These are phyloP conservation scores for Lenzites betulinus DNA, from an alignment of 768 basidiomycete genomes.

Conservation along the genomic window DNA sequence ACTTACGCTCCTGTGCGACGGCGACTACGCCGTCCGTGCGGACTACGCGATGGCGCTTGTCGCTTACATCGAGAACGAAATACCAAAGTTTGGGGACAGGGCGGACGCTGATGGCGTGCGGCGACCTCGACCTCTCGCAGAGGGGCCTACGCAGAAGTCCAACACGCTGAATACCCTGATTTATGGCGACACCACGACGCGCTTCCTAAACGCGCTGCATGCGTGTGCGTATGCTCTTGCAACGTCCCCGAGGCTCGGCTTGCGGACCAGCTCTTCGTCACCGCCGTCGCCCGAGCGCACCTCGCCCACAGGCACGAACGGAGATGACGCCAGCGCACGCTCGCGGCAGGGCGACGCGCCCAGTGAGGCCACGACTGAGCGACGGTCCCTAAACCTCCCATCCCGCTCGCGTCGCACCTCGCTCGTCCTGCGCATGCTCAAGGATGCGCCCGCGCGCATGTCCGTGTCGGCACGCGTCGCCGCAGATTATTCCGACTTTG, in stretches of 20 bases:
- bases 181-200: slow-evolving; percentile 62
- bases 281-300: slow-evolving; percentile 42
- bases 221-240: slow-evolving; percentile 81
- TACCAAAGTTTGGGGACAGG: slow-evolving; percentile 60
- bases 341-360: slow-evolving; percentile 13
- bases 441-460: slow-evolving; percentile 45
- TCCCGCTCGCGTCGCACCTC: slow-evolving; percentile 58
- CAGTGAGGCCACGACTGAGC: slow-evolving; percentile 38
- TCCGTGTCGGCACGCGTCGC: slow-evolving; percentile 43
- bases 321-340: slow-evolving; percentile 8
- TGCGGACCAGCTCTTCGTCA: slow-evolving; percentile 39
- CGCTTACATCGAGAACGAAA: slow-evolving; percentile 76
- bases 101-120: slow-evolving; percentile 49
- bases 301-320: slow-evolving; percentile 12
- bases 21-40: slow-evolving; percentile 72
- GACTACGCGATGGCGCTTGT: slow-evolving; percentile 77
- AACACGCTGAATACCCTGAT: slow-evolving; percentile 50
- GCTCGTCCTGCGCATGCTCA: slow-evolving; percentile 52
- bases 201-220: slow-evolving; percentile 79
- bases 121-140: slow-evolving; percentile 46
- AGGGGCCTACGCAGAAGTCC: slow-evolving; percentile 51
- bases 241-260: slow-evolving; percentile 64
- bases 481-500: slow-evolving; percentile 75
- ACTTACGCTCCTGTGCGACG: slow-evolving; percentile 79
- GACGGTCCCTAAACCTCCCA: slow-evolving; percentile 50